Base-by-base conservation (phyloP, 2,329 filamentous ascomycete species). In the Fusarium odoratissimum region DNA sequence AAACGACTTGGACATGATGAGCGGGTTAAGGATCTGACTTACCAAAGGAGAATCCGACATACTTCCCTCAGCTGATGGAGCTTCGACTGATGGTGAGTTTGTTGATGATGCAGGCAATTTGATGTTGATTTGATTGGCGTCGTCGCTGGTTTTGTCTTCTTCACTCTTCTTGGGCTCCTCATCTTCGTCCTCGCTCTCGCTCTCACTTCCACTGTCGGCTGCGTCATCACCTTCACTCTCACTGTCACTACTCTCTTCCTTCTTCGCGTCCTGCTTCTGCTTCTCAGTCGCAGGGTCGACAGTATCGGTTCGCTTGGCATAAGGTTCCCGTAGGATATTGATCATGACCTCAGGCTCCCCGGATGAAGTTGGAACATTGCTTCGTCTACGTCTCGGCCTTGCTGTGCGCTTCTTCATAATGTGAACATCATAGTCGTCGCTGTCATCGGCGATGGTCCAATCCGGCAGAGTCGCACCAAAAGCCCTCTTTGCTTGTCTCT, bases 391-490 rank as follows among this genome's bases (percentile, higher is more conserved):
- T 35, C 55, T 73, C 28, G 33, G 57, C 30, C 55, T 63, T 37
- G 44, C 23, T 37, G 52, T 67, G 21, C 60, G 73, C 23, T 51
- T 77, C 44, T 52, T 76, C 62, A 67, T 68, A 33, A 64, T 64
- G 37, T 64, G 60, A 52, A 70, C 67, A 23, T 75, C 71, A 67
- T 77, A 64, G 44, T 75, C 60, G 31, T 76, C 71, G 49, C 51
- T 67, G 30, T 76, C 75, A 44, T 80, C 79, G n/a, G 64, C 77
- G 28, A 69, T 69, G 19, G 79, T 80, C 79, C 79, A 80, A 12
- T 68, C 60, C 4, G 76, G 76, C 12, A 77, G 56, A 40, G 56
- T 55, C 48, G 64, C 64, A 23, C 65, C 63, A 41, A 72, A 65
- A 46, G 58, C 67, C 37, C 66, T 70, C 59, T 69, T 71, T 40